Evolutionary conservation across 768 basidiomycete species (phyloP), one percentile per base, ranked within the genome.

Genomic region (Tricholoma terreum): DNA sequence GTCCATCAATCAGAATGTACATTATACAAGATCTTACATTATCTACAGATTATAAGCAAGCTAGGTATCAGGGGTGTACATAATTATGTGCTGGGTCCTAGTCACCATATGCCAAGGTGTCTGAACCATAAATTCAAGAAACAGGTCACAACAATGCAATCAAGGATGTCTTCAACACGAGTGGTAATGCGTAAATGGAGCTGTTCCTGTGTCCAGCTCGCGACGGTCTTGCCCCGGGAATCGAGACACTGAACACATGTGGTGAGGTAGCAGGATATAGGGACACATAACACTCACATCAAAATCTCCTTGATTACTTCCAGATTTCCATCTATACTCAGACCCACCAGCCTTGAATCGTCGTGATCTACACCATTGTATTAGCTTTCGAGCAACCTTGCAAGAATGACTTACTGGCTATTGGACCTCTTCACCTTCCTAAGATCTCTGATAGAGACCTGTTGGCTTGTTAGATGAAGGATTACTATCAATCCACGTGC

Each of bases 311-410:
- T 72, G 73, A 51, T 79, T 76, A 42, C 77, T 75, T 50, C 67
- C 65, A 35, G 77, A 66, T 67, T 81, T 84, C 83, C 83, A 84
- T 60, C 84, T 84, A 71, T 84, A 84, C 61, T 80, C 78, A 27
- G 71, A 64, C 35, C 76, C 76, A 5, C 66, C 68, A 11, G 68
- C 80, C 61, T 78, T 83, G 71, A 84, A 84, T 24, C 83, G 70
- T 56, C 83, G 78, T 10, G 83, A 84, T 56, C 83, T 82, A 27
- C 31, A 15, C 3, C 14, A 14, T 9, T 24, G 38, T 48, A 48
- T 34, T 22, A 42, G 56, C 24, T 27, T 27, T 36, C 3, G 33
- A 38, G 36, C 42, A 46, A 56, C 34, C 10, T 14, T 52, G 12
- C 19, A 50, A n/a, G 17, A 53, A 17, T 40, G 50, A 64, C 77